Percentiles rank a stretch among this genome's conserved stretches.
Evolutionary conservation across 2,329 filamentous ascomycete species (phyloP).

Genomic region (Clathrospora elynae): DNA sequence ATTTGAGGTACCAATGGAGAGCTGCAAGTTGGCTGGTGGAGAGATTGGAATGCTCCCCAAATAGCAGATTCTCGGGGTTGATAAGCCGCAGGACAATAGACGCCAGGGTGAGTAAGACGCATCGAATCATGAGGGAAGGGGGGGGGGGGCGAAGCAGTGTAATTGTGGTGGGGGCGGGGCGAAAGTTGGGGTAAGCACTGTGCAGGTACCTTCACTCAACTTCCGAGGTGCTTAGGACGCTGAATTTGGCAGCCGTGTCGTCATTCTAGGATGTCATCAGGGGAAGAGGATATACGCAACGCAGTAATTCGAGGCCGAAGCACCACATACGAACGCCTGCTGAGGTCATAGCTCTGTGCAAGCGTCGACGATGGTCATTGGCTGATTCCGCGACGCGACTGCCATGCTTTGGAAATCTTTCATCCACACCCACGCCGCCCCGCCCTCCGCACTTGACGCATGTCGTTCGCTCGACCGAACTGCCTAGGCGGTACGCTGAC

Average conservation of each 20-base stretch:
- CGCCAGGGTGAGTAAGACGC: slow-evolving; percentile 23
- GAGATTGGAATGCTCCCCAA: slow-evolving; percentile 26
- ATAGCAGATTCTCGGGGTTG: slow-evolving; percentile 30
- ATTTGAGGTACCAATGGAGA: slow-evolving; percentile 35
- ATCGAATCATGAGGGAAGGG: slow-evolving; percentile 27
- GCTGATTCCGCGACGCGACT: slow-evolving; percentile 12
- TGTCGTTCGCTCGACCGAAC: slow-evolving; percentile 38
- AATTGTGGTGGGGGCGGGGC: slow-evolving; percentile 5
- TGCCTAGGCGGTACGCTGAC: slow-evolving; percentile 47
- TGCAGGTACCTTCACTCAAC: slow-evolving; percentile 1
- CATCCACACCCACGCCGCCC: slow-evolving; percentile 1
- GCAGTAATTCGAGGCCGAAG: too few species aligned
- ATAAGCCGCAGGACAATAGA: slow-evolving; percentile 23
- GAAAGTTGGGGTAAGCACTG: slow-evolving; percentile 11
- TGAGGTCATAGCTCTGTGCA: too few species aligned
- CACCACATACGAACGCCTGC: too few species aligned
- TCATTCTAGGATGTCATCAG: too few species aligned
- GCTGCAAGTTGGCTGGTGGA: slow-evolving; percentile 29
- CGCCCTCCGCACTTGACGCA: slow-evolving; percentile 22
- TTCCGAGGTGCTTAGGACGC: too few species aligned
- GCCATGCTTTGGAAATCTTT: slow-evolving; percentile 2
- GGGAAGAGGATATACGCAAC: too few species aligned
- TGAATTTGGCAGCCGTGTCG: too few species aligned
- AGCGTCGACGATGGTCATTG: slow-evolving; percentile 11
- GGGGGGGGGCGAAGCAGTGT: slow-evolving; percentile 6